A percentile compares a stretch with the other conserved stretches of the same genome.
Conservation (phyloP, 768 basidiomycete genomes). For the Leucosporidium scottii region DNA sequence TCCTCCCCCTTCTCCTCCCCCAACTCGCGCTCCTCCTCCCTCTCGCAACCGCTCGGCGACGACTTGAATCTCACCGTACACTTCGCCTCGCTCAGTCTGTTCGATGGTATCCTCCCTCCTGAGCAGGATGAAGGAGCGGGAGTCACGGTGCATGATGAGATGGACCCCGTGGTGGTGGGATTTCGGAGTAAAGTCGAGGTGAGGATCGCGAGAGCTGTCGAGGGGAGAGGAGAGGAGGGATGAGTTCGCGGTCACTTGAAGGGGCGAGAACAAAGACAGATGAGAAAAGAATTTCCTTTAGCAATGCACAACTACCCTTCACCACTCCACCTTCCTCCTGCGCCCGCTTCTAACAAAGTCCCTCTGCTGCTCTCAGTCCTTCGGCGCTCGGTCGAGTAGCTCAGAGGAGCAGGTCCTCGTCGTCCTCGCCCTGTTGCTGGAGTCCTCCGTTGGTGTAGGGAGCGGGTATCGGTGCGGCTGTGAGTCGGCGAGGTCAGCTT, state of each 20-base stretch:
- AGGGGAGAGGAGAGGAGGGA: not conserved
- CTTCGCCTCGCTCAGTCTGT: not conserved
- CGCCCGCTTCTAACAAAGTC: not conserved
- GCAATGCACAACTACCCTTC: not conserved
- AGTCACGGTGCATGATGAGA: not conserved
- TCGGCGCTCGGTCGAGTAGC: not conserved
- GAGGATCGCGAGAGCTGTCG: not conserved
- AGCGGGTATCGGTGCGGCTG: not conserved
- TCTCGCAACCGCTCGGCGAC: not conserved
- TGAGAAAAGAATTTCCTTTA: not conserved
- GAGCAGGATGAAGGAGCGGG: not conserved
- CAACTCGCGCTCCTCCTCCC: not conserved
- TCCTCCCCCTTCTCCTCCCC: not conserved
- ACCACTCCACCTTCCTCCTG: not conserved
- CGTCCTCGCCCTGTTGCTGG: not conserved
- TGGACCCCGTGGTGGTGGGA: not conserved
- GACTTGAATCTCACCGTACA: not conserved
- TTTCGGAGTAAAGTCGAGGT: not conserved
- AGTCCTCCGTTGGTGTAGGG: not conserved
- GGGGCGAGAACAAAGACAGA: not conserved
- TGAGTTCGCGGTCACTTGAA: not conserved
- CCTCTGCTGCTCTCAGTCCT: not conserved
- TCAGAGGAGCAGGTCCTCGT: constrained; percentile 1
- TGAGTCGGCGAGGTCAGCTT: too few relatives aligned
- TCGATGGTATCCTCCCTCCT: not conserved